A percentile compares a stretch with the other conserved stretches of the same genome.
Evolutionary conservation across 768 basidiomycete species (phyloP).

Genomic region (Cystofilobasidium macerans): DNA sequence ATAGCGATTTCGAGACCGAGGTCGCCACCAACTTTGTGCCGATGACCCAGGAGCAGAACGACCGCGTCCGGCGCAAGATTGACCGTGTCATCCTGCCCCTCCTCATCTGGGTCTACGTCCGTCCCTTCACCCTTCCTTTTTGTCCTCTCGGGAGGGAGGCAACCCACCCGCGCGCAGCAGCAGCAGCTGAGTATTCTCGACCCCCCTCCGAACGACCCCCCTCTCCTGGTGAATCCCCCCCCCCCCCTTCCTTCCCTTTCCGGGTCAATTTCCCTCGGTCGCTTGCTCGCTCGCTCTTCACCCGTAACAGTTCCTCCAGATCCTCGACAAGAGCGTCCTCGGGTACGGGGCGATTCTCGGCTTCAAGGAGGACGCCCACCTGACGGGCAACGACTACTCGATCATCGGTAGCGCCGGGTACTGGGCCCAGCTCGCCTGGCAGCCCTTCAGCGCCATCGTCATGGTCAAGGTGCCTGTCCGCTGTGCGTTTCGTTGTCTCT

Average conservation of each 20-base stretch:
- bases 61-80: conserved; percentile 18
- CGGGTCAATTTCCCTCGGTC: too few relatives aligned
- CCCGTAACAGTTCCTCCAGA: not conserved
- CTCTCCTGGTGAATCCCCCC: too few relatives aligned
- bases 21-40: not conserved
- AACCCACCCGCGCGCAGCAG: too few relatives aligned
- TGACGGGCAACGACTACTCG: conserved; percentile 23
- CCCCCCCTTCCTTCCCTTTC: too few relatives aligned
- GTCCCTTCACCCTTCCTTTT: conserved; percentile 28
- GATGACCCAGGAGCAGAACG: not conserved
- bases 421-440: conserved; percentile 30
- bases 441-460: conserved; percentile 32
- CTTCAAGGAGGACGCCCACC: conserved; percentile 26
- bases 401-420: conserved; percentile 29
- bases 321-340: conserved; percentile 16
- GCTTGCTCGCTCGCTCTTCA: too few relatives aligned
- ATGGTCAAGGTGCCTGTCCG: conserved; percentile 33
- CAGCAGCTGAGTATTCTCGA: too few relatives aligned
- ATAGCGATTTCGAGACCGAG: not conserved
- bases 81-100: conserved; percentile 24
- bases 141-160: not conserved
- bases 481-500: conserved; percentile 26
- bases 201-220: too few relatives aligned
- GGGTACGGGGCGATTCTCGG: conserved; percentile 31
- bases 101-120: conserved; percentile 34